phyloP scores from a whole-genome alignment of 352 stramenopile species.

The Stramenopiles sp. region DNA sequence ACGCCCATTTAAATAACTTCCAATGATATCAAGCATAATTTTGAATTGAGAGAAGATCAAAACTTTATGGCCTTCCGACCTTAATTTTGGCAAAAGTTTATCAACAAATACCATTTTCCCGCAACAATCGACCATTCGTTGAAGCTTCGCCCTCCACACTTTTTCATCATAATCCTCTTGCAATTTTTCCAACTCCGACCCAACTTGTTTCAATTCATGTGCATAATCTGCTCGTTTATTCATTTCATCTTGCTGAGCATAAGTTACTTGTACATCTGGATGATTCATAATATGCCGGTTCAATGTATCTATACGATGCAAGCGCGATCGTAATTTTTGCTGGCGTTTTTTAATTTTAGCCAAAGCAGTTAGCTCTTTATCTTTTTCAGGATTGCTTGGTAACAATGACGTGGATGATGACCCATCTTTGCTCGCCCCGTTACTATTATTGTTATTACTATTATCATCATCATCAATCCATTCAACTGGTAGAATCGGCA shows the following conservation, averaged over 20 bases:
- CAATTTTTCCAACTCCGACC: neutral
- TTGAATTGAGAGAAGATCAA: slow-evolving; percentile 86
- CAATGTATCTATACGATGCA: slow-evolving; percentile 5
- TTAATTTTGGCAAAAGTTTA: slow-evolving; percentile 66
- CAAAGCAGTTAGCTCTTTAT: neutral
- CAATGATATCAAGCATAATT: slow-evolving; percentile 71
- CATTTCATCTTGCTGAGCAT: slow-evolving; percentile 7
- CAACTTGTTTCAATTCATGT: neutral
- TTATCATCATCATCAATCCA: neutral
- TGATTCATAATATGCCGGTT: neutral
- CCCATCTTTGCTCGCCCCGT: neutral
- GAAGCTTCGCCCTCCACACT: neutral
- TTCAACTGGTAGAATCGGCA: neutral
- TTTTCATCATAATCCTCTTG: neutral
- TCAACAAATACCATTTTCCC: slow-evolving; percentile 40
- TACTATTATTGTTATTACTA: neutral
- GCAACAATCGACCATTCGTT: slow-evolving; percentile 7
- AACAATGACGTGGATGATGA: no score
- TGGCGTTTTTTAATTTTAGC: neutral
- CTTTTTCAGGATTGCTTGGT: no score
- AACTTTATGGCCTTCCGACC: slow-evolving; percentile 69
- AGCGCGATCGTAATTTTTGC: neutral
- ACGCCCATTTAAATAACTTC: slow-evolving; percentile 71
- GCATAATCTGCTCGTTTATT: neutral
- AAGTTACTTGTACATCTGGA: neutral